phyloP scores from a whole-genome alignment of 2,329 filamentous ascomycete species.

The Aspergillus sp. region DNA sequence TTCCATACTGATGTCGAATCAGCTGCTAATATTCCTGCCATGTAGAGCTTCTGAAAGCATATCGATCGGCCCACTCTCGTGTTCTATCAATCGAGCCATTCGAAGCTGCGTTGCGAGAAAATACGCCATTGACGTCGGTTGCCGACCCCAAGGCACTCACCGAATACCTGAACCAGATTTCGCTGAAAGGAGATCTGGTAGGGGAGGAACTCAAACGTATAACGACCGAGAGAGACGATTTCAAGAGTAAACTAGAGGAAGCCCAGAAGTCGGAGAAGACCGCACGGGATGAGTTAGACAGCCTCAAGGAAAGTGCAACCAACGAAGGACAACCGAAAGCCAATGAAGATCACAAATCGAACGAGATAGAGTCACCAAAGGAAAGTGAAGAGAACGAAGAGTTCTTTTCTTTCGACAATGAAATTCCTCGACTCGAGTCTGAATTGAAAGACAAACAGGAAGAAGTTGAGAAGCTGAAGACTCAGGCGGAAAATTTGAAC shows the following conservation, averaged over 20 bases:
- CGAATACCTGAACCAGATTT: constrained; percentile 87
- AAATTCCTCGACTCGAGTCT: constrained; percentile 76
- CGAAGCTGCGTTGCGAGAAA: constrained; percentile 84
- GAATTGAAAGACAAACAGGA: constrained; percentile 69
- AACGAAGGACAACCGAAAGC: constrained; percentile 34
- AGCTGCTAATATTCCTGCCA: background rate
- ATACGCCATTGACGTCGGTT: constrained; percentile 88
- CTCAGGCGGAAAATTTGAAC: constrained; percentile 67
- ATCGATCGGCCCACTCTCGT: constrained; percentile 84
- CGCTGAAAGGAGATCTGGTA: constrained; percentile 84
- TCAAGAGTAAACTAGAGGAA: constrained; percentile 74
- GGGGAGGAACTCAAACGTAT: constrained; percentile 90
- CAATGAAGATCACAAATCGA: constrained; percentile 2
- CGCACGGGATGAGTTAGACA: constrained; percentile 63
- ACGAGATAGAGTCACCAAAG: background rate
- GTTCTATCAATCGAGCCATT: constrained; percentile 89
- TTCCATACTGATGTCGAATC: background rate
- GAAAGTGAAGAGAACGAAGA: constrained; percentile 56
- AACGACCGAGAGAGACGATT: constrained; percentile 74
- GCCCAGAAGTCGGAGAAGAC: constrained; percentile 63
- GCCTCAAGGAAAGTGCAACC: constrained; percentile 46
- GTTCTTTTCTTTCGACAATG: constrained; percentile 89
- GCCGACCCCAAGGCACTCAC: constrained; percentile 78
- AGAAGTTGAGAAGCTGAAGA: constrained; percentile 69
- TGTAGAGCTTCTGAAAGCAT: constrained; percentile 84